Base-by-base conservation (phyloP, 768 basidiomycete species). In the Ramaria rubella region DNA sequence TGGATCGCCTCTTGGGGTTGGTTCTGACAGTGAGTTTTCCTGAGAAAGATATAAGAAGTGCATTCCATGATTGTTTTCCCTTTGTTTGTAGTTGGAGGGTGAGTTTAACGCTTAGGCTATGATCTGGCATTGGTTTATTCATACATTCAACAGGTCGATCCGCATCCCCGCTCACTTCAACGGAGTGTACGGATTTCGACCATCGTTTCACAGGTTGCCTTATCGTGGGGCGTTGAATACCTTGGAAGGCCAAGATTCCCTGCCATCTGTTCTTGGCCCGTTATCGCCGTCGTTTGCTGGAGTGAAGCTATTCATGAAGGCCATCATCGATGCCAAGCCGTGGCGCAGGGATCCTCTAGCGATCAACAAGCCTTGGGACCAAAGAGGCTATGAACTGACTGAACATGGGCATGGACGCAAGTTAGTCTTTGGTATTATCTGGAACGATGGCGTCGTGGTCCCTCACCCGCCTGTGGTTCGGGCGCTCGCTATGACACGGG, bases 221-320 rank as follows among this genome's bases (percentile, higher is more conserved):
- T 90, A 85, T 64, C 70, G 73, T n/a, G 82, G 83, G 21, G 79
- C 80, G 5, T 70, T 76, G 3, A 89, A 86, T 67, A 78, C 82
- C 1, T 63, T 82, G 26, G 78, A 84, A 66, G 90, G 90, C 21
- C 82, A 86, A 65, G 87, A 90, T 58, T 81, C 83, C 15, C 63
- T 88, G 26, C 72, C 72, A 4, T 87, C 87, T 2, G 86, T 90
- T 27, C 73, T 91, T 11, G 91, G 91, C 0, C 91, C 91, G 5
- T 72, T 91, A 50, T 72, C 81, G 1, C 73, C 70, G 42, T 80
- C 80, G 31, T 60, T 90, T 46, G 70, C 66, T 9, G 86, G 79
- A n/a, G 67, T 93, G 55, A 84, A 81, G 64, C 60, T 68, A 0
- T 91, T 93, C 69, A 79, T 80, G 67, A 76, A 85, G 65, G 77